phyloP scores from a whole-genome alignment of 148 eudicot genomes.

The Silene conica region DNA sequence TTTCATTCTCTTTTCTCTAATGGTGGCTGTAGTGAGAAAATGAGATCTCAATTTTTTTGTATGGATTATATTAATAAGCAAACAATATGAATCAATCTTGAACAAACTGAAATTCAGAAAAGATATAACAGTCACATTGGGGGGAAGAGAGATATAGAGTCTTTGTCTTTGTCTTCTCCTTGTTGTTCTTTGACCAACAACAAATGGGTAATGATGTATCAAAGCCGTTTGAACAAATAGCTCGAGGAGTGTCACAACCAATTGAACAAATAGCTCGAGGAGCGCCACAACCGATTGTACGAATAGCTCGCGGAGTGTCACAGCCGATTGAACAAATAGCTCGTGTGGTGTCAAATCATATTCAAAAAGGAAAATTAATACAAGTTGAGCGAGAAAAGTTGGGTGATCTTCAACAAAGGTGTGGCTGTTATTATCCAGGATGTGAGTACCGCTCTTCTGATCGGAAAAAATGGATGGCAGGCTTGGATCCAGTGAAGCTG shows the following conservation, averaged over 20 bases:
- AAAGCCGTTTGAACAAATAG: constrained; percentile 21
- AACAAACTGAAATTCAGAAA: not conserved
- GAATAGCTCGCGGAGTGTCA: constrained; percentile 54
- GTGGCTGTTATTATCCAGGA: constrained; percentile 64
- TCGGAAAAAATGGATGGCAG: constrained; percentile 75
- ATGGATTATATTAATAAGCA: constrained; percentile 8
- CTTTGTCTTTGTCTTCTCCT: constrained; percentile 2
- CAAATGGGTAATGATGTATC: constrained; percentile 45
- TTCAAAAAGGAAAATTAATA: constrained; percentile 39
- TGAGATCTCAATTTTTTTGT: constrained; percentile 1
- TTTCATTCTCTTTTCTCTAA: constrained; percentile 8
- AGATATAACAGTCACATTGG: not conserved
- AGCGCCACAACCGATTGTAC: constrained; percentile 44
- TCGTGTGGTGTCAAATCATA: constrained; percentile 49
- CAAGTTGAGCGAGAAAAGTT: constrained; percentile 43
- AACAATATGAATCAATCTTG: constrained; percentile 9
- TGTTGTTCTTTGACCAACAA: constrained; percentile 15
- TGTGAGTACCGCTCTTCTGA: constrained; percentile 52
- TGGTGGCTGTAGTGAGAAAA: not conserved
- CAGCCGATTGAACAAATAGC: constrained; percentile 59
- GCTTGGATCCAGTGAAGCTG: constrained; percentile 47
- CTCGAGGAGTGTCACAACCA: constrained; percentile 62
- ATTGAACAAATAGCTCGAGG: constrained; percentile 53
- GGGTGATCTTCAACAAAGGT: constrained; percentile 34
- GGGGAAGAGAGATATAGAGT: constrained; percentile 5